A percentile compares a stretch with the other conserved stretches of the same genome.
These are phyloP conservation scores for Colletotrichum sp. DNA, from an alignment of 2,329 filamentous ascomycete species.

Conservation along the genomic window DNA sequence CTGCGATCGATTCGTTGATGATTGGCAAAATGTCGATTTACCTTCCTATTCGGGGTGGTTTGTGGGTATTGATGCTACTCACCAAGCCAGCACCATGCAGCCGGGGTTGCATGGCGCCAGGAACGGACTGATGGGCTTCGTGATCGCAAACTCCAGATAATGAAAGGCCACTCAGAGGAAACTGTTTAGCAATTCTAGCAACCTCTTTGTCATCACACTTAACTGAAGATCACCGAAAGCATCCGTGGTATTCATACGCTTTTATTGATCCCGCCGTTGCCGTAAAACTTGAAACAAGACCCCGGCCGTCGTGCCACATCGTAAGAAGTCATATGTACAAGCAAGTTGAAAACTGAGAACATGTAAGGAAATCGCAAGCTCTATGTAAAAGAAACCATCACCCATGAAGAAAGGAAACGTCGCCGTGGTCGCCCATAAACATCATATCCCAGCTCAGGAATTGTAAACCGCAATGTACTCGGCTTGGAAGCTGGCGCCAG, in stretches of 20 bases:
- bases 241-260: not conserved
- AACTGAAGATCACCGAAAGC: not conserved
- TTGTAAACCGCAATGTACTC: slow-evolving; percentile 26
- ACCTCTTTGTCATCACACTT: not conserved
- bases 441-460: not conserved
- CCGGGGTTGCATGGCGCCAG: not conserved
- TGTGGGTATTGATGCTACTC: not conserved
- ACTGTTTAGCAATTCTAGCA: not conserved
- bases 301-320: not conserved
- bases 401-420: not conserved
- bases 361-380: not conserved
- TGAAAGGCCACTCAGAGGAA: not conserved
- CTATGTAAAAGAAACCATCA: not conserved
- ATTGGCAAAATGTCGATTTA: not conserved
- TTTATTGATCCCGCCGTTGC: not conserved
- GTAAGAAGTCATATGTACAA: not conserved
- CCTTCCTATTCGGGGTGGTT: not conserved
- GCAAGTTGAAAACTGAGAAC: not conserved
- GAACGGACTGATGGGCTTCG: not conserved
- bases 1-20: not conserved
- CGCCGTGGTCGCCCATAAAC: not conserved
- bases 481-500: slow-evolving; percentile 19
- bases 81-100: not conserved
- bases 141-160: not conserved
- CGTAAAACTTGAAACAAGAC: not conserved